These are phyloP conservation scores for Hibiscus tridactylites DNA, from an alignment of 345 rosid genomes.

Conservation along the genomic window DNA sequence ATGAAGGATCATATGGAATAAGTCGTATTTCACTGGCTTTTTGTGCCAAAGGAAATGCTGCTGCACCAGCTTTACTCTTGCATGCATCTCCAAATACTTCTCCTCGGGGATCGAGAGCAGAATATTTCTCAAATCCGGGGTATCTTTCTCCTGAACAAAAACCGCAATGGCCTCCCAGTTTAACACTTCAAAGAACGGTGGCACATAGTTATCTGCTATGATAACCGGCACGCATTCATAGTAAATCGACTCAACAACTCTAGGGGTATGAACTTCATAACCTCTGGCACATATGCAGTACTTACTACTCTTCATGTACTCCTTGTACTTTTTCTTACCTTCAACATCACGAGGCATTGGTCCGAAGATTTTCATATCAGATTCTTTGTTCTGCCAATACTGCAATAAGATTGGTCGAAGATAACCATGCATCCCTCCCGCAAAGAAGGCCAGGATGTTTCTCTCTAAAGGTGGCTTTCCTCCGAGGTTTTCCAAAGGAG, in stretches of 20 bases:
- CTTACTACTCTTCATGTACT: constrained; percentile 79
- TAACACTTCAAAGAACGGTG: constrained; percentile 77
- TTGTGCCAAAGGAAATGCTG: constrained; percentile 89
- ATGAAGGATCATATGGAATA: constrained; percentile 78
- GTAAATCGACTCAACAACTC: constrained; percentile 68
- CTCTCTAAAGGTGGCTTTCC: constrained; percentile 64
- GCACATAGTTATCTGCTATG: constrained; percentile 83
- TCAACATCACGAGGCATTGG: constrained; percentile 56
- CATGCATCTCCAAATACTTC: constrained; percentile 57
- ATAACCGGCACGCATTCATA: constrained; percentile 83
- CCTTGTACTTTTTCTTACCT: constrained; percentile 54
- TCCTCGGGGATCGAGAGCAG: constrained; percentile 55
- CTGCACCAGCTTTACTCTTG: constrained; percentile 56
- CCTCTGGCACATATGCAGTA: constrained; percentile 91
- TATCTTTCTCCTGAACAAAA: constrained; percentile 66
- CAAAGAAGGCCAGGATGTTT: constrained; percentile 69
- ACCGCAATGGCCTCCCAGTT: constrained; percentile 75
- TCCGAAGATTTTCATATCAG: constrained; percentile 77
- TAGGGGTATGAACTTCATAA: constrained; percentile 78
- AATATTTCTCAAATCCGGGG: constrained; percentile 58
- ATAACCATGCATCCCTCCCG: constrained; percentile 84
- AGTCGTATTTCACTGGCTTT: constrained; percentile 58
- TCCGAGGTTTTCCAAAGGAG: constrained; percentile 52
- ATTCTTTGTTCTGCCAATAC: constrained; percentile 63
- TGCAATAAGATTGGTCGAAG: constrained; percentile 55